These are phyloP conservation scores for Cladosporium oxysporum DNA, from an alignment of 2,329 filamentous ascomycete species.

Conservation along the genomic window DNA sequence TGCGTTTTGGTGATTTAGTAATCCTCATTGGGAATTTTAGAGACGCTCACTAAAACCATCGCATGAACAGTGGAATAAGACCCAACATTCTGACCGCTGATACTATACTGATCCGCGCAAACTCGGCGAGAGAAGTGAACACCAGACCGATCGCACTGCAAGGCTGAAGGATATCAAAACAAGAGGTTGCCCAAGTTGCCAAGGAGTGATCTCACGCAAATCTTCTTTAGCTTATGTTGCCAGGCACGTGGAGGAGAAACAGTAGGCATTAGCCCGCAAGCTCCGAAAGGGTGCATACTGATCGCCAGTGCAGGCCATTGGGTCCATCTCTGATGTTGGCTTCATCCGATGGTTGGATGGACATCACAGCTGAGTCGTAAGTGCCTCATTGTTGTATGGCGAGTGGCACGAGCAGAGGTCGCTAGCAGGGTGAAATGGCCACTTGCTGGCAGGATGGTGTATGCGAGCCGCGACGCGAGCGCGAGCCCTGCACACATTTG, in stretches of 20 bases:
- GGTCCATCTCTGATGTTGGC: background rate
- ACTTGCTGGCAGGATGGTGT: background rate
- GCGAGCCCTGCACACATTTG: background rate
- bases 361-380: background rate
- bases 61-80: background rate
- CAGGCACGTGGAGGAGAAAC: background rate
- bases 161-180: background rate
- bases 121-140: background rate
- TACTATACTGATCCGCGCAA: background rate
- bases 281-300: background rate
- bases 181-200: background rate
- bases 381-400: background rate
- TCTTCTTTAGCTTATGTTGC: no score
- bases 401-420: background rate
- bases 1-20: background rate
- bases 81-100: background rate
- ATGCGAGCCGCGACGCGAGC: background rate
- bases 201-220: background rate
- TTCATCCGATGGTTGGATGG: background rate
- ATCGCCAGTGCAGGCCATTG: background rate
- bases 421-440: background rate
- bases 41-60: background rate
- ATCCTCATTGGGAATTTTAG: background rate
- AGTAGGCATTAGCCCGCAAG: background rate
- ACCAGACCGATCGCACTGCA: background rate